Conservation (phyloP, 495 filamentous ascomycete genomes). For the Penicillium angulare region DNA sequence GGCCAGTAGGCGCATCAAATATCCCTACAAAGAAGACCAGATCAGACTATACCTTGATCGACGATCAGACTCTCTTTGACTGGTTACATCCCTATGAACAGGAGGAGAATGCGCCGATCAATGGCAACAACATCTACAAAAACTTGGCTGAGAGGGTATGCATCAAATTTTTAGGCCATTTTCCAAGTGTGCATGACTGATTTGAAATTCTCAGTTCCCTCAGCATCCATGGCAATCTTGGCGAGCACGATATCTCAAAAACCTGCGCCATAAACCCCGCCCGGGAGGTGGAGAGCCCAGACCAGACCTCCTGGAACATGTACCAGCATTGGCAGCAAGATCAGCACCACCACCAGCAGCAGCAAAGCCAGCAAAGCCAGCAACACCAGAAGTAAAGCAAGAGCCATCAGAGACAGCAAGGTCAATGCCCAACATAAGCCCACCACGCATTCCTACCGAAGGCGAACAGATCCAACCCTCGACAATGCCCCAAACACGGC, state of each 20-base stretch:
- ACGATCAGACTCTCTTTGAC: constrained; percentile 61
- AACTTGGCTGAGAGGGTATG: constrained; percentile 38
- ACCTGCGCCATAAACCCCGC: constrained; percentile 43
- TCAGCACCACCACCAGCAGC: background rate
- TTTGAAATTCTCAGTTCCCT: constrained; percentile 45
- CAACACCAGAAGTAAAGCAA: no score
- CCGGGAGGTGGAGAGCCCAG: constrained; percentile 32
- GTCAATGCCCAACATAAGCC: no score
- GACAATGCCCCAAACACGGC: background rate
- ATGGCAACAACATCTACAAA: constrained; percentile 65
- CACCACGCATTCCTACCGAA: background rate
- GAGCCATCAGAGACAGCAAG: no score
- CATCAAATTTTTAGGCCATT: background rate
- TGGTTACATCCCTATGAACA: constrained; percentile 52
- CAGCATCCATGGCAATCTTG: constrained; percentile 71
- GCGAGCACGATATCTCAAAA: constrained; percentile 66
- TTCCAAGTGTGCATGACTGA: background rate
- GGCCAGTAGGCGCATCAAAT: constrained; percentile 49
- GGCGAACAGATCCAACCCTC: background rate
- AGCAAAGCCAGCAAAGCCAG: no score
- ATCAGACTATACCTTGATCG: constrained; percentile 53
- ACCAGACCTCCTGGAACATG: background rate
- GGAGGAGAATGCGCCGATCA: constrained; percentile 37
- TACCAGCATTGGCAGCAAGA: no score
- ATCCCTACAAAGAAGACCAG: constrained; percentile 48